Evolutionary conservation across 2,329 filamentous ascomycete species (phyloP), one percentile per base, ranked within the genome.

Genomic region (Orbilia brochopaga): DNA sequence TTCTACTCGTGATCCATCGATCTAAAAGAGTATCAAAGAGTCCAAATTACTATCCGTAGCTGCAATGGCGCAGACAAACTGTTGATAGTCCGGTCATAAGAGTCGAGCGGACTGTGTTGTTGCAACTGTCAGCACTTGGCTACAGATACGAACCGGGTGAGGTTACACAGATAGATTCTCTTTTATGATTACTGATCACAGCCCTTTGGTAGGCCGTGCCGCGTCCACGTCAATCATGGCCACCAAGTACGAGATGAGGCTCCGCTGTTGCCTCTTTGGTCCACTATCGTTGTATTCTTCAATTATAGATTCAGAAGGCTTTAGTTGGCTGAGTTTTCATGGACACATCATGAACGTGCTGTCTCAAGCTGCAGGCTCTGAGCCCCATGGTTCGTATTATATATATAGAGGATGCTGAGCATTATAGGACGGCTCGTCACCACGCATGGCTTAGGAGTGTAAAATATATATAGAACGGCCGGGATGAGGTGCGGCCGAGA

Each of bases 381-480:
- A 32, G 4, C 27, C 27, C 3, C 27, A 32, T n/a, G n/a, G n/a
- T n/a, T n/a, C n/a, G n/a, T n/a, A n/a, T n/a, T n/a, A n/a, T n/a
- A n/a, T n/a, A n/a, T n/a, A n/a, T n/a, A n/a, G n/a, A n/a, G n/a
- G n/a, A 32, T 8, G 27, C 27, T 32, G 3, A 8, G 27, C 3
- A 32, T 32, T 8, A 4, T 3, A 32, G 27, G 8, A 32, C 3
- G 27, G 3, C 8, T 32, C 4, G 8, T 32, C 51, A 37, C 35
- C 24, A 24, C 27, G 17, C 30, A 24, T 6, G 50, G 27, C 21
- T 48, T 65, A 48, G 21, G 4, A 32, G 15, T 19, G 40, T 40
- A 23, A 42, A 60, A 15, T 63, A 65, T 65, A 64, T 72, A 72
- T 63, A 64, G 67, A 59, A 65, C 19, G 40, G 61, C 55, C 51